These are phyloP conservation scores for Penicillium crystallinum DNA, from an alignment of 495 filamentous ascomycete genomes.

Conservation along the genomic window DNA sequence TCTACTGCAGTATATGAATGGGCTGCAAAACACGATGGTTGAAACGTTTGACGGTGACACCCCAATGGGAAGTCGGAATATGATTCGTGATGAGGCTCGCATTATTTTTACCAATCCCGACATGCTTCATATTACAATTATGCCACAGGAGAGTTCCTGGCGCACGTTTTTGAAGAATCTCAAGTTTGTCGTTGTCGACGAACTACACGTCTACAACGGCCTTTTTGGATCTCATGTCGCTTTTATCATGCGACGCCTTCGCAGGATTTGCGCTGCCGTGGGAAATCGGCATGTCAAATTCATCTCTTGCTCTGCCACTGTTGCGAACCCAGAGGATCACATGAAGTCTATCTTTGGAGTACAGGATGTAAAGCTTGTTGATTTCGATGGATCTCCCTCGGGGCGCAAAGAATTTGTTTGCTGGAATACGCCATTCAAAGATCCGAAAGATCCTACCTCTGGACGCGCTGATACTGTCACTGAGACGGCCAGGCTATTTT, in stretches of 20 bases:
- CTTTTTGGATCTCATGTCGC: slow-evolving; percentile 91
- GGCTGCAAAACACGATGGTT: slow-evolving; percentile 67
- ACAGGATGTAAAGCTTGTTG: slow-evolving; percentile 67
- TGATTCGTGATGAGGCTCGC: slow-evolving; percentile 79
- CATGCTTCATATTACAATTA: slow-evolving; percentile 92
- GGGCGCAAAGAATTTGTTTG: slow-evolving; percentile 94
- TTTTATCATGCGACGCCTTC: slow-evolving; percentile 86
- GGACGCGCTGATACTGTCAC: slow-evolving; percentile 76
- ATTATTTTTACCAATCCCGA: slow-evolving; percentile 99
- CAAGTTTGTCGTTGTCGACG: slow-evolving; percentile 82
- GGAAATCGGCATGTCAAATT: slow-evolving; percentile 88
- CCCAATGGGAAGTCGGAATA: slow-evolving; percentile 67
- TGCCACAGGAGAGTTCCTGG: slow-evolving; percentile 90
- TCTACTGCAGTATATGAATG: slow-evolving; percentile 71
- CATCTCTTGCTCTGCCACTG: slow-evolving; percentile 94
- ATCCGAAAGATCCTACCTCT: slow-evolving; percentile 78
- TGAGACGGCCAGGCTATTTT: slow-evolving; percentile 86
- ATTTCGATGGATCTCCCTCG: slow-evolving; percentile 90
- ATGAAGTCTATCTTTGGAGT: slow-evolving; percentile 94
- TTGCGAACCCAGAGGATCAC: slow-evolving; percentile 88
- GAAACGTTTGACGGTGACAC: slow-evolving; percentile 98
- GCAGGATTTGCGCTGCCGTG: slow-evolving; percentile 84
- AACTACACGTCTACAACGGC: slow-evolving; percentile 95
- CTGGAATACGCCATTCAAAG: slow-evolving; percentile 97
- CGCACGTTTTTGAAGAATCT: slow-evolving; percentile 82